These are phyloP conservation scores for Thermochaetoides dissita DNA, from an alignment of 2,329 filamentous ascomycete genomes.

Conservation along the genomic window DNA sequence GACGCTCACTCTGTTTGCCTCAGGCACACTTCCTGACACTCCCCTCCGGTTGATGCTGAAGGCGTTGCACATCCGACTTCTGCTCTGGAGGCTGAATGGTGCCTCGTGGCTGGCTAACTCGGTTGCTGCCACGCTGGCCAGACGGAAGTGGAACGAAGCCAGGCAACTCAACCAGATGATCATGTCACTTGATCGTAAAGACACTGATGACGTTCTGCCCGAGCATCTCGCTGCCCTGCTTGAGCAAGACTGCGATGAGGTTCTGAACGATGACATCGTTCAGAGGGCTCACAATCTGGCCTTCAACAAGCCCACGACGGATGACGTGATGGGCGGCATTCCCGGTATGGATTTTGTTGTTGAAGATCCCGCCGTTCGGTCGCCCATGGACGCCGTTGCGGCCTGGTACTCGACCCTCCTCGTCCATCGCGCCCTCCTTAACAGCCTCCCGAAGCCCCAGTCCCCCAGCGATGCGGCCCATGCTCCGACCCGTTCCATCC, in stretches of 20 bases:
- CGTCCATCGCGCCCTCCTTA: conserved; percentile 54
- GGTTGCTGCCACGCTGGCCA: conserved; percentile 59
- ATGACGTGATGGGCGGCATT: conserved; percentile 48
- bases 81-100: conserved; percentile 65
- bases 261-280: conserved; percentile 62
- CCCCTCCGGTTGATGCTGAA: conserved; percentile 80
- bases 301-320: conserved; percentile 65
- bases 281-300: conserved; percentile 82
- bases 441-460: conserved; percentile 37
- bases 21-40: conserved; percentile 71
- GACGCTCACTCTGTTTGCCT: conserved; percentile 74
- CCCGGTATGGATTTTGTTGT: conserved; percentile 71
- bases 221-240: conserved; percentile 64
- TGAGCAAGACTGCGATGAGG: conserved; percentile 66
- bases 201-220: conserved; percentile 50
- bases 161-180: conserved; percentile 45
- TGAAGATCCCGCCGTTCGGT: conserved; percentile 71
- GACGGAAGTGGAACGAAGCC: conserved; percentile 69
- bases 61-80: conserved; percentile 76
- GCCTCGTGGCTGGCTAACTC: conserved; percentile 43
- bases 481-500: conserved; percentile 22
- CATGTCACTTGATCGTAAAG: conserved; percentile 24
- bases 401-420: conserved; percentile 76
- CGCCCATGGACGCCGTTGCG: conserved; percentile 76
- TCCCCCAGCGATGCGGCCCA: conserved; percentile 35